Base-by-base conservation (phyloP, 768 basidiomycete genomes). In the Boletus speciosus region DNA sequence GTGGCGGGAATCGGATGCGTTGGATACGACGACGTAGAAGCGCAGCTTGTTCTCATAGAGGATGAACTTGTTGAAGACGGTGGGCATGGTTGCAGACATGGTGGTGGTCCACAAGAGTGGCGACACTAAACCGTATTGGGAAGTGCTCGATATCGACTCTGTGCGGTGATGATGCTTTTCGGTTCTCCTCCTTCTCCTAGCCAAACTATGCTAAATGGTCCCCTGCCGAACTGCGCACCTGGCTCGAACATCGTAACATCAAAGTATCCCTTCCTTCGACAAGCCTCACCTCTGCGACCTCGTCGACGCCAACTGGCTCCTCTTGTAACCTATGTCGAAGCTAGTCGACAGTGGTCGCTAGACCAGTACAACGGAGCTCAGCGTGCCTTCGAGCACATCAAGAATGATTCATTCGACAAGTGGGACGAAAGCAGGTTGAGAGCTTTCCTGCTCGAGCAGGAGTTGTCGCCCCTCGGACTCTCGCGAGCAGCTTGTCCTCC, bases 1-100 rank as follows among this genome's bases (percentile, higher is more conserved):
- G 66, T 97, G 94, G 1, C 89, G 81, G 1, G 91, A 88, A 55
- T 92, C 91, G 16, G 89, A 84, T 1, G 91, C 82, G 72, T 93
- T 93, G 39, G 90, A 94, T 3, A 90, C 94, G 56, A 98, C 84
- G 49, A 99, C 83, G 74, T 85, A 98, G 78, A 96, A 93, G 16
- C 92, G 86, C 23, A 86, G 79, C 52, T 85, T 83, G 63, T 93
- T 98, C 74, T 99, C 96, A 70, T 97, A 98, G 4, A 98, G 74
- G 32, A 93, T 87, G 74, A 92, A 94, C 67, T 92, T 92, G 75
- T 93, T 94, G 69, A 70, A 71, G 14, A 66, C 56, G 15, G 51
- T 49, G 29, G 19, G 15, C 27, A 15, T 36, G 25, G 12, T n/a
- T 6, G 35, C 21, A 1, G 57, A 10, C 46, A 51, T 61, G 15